Base-by-base conservation (phyloP, 805 yeast genomes). In the Yamadazyma phyllophila region DNA sequence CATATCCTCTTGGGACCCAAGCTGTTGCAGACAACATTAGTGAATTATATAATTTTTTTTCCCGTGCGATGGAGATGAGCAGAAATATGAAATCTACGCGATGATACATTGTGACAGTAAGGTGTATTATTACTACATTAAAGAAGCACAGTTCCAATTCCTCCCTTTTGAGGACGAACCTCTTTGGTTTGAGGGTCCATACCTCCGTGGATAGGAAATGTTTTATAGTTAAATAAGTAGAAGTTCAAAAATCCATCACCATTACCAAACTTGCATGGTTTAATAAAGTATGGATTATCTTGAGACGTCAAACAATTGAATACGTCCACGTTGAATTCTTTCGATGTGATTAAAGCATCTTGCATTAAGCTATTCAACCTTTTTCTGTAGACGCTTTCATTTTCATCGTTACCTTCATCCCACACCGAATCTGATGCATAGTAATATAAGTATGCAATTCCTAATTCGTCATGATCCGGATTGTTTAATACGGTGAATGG, bases 1-100 rank as follows among this genome's bases (percentile, higher is more conserved):
- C 95, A 65, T 77, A 86, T 4, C 99, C 99, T 59, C 96, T 81
- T 41, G 98, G 97, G 17, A 92, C 96, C 98, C 99, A 94, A 42
- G 83, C 73, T 40, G 94, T 83, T 24, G 97, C 85, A 33, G 99
- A 89, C 52, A 92, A 85, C 96, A 91, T 90, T 38, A 8, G 54
- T 26, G 27, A 31, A 96, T 87, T 51, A 89, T 83, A 94, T 32
- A 13, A 32, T 13, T 43, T 14, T 52, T 48, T 41, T 40, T 40
- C 14, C 16, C 32, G 13, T 31, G 31, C 35, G 38, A 15, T 40
- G 43, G 51, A 45, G 52, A 41, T 46, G 44, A 33, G 47, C 36
- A 26, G 36, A 39, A 37, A 9, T 32, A 26, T 29, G 31, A 10
- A 26, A 33, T 20, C 16, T 31, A 29, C 31, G 13, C 31, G 31